Base-by-base conservation (phyloP, 768 basidiomycete species). In the Saitozyma sp. region DNA sequence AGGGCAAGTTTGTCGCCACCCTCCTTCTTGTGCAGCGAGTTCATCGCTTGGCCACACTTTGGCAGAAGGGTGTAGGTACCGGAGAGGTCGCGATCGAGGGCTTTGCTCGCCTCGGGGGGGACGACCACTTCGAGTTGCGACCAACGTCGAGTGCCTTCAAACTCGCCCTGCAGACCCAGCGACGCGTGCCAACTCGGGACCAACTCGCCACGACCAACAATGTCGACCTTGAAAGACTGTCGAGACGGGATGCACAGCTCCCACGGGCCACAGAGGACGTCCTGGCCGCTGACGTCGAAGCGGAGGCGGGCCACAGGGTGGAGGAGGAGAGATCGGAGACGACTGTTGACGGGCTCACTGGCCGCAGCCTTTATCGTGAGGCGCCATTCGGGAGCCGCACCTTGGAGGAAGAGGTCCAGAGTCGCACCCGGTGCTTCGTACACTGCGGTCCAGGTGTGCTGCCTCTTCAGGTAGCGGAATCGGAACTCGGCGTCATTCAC, bases 11-110 rank as follows among this genome's bases (percentile, higher is more conserved):
- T 29, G 29, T 29, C 29, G 2, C 29, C 29, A 29, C 29, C 29
- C 20, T 82, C 74, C 66, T 85, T 87, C 78, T 85, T 87, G 79
- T 95, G 92, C 52, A 97, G 82, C 19, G 89, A 89, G 29, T 85
- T 84, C 74, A 89, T 91, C 8, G 94, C 91, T 1, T 91, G 91
- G 8, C 93, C 92, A 61, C 94, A 97, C 74, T 88, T 88, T 65
- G 90, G 88, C 56, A 93, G 82, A 53, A 93, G 86, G 29, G 81
- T 79, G 74, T 96, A 97, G 1, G 81, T 82, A 6, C 94, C 94
- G 7, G 88, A 87, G 50, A 96, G 87, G 73, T 91, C 86, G 51
- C 88, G 86, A 77, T 95, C 93, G 39, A 78, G 63, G 90, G 84
- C 58, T 52, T 48, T 46, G 7, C 51, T 82, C 7, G 70, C 64